Evolutionary conservation across 345 rosid species (phyloP).

Genomic region (Erucastrum elatum): DNA sequence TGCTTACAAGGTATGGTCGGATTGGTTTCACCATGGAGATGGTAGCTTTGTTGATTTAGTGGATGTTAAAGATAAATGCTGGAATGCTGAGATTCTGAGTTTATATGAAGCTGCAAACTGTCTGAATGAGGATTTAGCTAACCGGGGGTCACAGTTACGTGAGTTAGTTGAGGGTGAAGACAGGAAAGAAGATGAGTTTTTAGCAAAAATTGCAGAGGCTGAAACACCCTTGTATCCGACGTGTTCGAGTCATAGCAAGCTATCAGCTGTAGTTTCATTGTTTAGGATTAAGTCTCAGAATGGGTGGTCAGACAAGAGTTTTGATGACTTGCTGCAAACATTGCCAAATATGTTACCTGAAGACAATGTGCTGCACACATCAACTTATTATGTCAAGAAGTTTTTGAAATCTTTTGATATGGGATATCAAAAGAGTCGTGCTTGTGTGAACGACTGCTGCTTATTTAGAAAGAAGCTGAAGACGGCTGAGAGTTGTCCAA

Average conservation of each 20-base stretch:
- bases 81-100: background rate
- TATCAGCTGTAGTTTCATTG: background rate
- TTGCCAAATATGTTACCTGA: background rate
- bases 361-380: background rate
- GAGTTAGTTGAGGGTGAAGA: background rate
- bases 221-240: background rate
- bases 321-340: background rate
- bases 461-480: too few relatives aligned
- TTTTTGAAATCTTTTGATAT: background rate
- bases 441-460: too few relatives aligned
- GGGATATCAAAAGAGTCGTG: too few relatives aligned
- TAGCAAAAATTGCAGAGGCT: background rate
- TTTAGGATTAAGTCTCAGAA: background rate
- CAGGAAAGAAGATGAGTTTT: background rate
- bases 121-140: background rate
- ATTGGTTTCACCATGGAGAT: constrained; percentile 1
- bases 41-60: background rate
- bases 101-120: background rate
- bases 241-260: background rate
- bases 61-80: background rate
- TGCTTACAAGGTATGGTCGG: background rate
- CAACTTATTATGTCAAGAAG: background rate
- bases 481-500: background rate
- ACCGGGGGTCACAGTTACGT: background rate
- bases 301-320: background rate